Conservation (phyloP, 2,329 filamentous ascomycete genomes). For the Verticillium nonalfalfae region DNA sequence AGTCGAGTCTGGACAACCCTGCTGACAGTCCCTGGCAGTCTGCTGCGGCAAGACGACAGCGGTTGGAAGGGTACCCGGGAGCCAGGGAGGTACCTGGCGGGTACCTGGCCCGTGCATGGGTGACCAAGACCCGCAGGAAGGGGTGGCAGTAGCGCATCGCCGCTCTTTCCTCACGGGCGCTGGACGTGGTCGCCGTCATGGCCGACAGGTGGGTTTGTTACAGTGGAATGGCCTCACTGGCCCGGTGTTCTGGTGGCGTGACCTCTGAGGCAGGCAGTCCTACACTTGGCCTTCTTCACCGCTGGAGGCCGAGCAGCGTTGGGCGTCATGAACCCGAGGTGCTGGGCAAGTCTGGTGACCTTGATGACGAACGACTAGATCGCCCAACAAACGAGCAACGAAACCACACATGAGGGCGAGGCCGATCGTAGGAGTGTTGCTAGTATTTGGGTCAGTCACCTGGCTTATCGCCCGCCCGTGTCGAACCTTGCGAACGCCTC, state of each 20-base stretch:
- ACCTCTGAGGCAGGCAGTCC: not conserved
- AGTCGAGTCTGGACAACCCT: not conserved
- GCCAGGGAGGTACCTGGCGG: not conserved
- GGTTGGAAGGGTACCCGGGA: not conserved
- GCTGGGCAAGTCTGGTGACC: not conserved
- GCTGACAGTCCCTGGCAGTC: not conserved
- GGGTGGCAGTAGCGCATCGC: not conserved
- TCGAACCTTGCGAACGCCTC: not conserved
- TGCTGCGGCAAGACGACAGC: not conserved
- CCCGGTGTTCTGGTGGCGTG: not conserved
- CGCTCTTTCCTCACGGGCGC: not conserved
- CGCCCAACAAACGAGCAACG: not conserved
- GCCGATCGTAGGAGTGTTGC: not conserved
- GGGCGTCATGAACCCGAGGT: too few relatives aligned
- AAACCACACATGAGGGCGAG: not conserved
- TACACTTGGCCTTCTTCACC: not conserved
- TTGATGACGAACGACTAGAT: not conserved
- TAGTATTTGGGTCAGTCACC: not conserved
- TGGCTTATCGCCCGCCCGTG: not conserved
- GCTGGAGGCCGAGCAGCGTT: not conserved
- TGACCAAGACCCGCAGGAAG: not conserved
- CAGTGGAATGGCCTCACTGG: not conserved
- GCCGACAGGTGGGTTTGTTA: not conserved
- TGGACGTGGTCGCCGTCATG: not conserved
- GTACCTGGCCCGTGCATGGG: not conserved